These are phyloP conservation scores for Diaporthe destruens DNA, from an alignment of 2,329 filamentous ascomycete genomes.

Conservation along the genomic window DNA sequence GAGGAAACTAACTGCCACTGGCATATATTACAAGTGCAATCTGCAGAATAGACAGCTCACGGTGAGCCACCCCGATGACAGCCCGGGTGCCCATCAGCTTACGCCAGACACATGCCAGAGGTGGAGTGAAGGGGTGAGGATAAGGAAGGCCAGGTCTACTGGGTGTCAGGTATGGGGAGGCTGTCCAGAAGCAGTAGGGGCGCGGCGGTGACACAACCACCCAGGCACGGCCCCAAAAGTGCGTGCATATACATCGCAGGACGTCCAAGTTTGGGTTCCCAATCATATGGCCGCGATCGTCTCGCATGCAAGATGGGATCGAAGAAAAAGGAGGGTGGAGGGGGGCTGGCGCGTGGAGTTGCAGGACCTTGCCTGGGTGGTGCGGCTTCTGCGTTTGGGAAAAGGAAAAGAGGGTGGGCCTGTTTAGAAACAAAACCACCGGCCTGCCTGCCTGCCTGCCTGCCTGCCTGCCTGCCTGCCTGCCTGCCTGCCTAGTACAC, in stretches of 20 bases:
- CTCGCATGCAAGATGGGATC: constrained; percentile 32
- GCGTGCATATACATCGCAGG: constrained; percentile 25
- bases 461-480: background rate
- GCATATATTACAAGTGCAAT: background rate
- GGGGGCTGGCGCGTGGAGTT: background rate
- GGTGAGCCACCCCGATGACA: background rate
- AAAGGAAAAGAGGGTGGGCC: background rate
- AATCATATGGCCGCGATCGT: constrained; percentile 30
- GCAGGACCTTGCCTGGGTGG: background rate
- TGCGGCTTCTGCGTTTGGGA: no score
- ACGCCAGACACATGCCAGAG: background rate
- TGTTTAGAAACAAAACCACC: background rate
- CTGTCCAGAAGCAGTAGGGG: constrained; percentile 9
- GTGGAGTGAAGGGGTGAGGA: background rate
- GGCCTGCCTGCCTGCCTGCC: background rate
- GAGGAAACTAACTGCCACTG: background rate
- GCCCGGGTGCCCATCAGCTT: background rate
- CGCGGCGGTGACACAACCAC: constrained; percentile 22
- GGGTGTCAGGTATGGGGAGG: no score
- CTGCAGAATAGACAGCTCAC: background rate
- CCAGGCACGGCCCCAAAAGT: constrained; percentile 15
- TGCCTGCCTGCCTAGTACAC: background rate
- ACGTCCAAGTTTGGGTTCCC: constrained; percentile 16
- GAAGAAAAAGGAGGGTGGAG: background rate
- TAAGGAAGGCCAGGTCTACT: background rate